These are phyloP conservation scores for Cicer pinnatifidum DNA, from an alignment of 306 rosid species.

Conservation along the genomic window DNA sequence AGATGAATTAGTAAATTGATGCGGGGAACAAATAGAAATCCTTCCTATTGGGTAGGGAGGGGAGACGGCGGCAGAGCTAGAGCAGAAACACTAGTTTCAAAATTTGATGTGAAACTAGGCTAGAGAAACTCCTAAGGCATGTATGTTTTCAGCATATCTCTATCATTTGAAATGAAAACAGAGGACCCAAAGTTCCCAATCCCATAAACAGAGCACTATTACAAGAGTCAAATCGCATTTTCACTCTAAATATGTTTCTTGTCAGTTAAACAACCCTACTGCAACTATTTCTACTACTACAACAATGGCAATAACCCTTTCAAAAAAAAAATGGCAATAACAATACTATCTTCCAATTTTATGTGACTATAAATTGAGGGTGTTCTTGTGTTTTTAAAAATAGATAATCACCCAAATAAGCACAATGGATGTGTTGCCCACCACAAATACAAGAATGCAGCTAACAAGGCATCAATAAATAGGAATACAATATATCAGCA, in stretches of 20 bases:
- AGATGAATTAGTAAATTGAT: constrained; percentile 7
- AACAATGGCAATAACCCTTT: not conserved
- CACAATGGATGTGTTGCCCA: not conserved
- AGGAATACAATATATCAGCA: not conserved
- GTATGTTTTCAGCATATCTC: constrained; percentile 13
- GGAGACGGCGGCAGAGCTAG: not conserved
- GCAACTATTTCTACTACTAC: constrained; percentile 14
- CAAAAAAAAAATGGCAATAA: not conserved
- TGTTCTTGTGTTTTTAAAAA: not conserved
- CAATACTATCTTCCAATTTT: constrained; percentile 7
- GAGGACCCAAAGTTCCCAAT: constrained; percentile 6
- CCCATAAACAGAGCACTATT: not conserved
- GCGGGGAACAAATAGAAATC: not conserved
- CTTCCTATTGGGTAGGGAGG: constrained; percentile 13
- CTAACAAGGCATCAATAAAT: constrained; percentile 20
- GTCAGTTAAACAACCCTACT: constrained; percentile 9
- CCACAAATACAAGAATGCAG: constrained; percentile 24
- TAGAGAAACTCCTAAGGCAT: constrained; percentile 12
- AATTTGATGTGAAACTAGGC: constrained; percentile 12
- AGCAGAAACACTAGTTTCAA: constrained; percentile 15
- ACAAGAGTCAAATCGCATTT: constrained; percentile 25
- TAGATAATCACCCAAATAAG: constrained; percentile 4
- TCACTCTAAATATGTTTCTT: constrained; percentile 13
- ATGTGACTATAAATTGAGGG: not conserved
- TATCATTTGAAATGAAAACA: constrained; percentile 13